Base-by-base conservation (phyloP, 441 rosid species). In the Pelargonium cotyledonis region DNA sequence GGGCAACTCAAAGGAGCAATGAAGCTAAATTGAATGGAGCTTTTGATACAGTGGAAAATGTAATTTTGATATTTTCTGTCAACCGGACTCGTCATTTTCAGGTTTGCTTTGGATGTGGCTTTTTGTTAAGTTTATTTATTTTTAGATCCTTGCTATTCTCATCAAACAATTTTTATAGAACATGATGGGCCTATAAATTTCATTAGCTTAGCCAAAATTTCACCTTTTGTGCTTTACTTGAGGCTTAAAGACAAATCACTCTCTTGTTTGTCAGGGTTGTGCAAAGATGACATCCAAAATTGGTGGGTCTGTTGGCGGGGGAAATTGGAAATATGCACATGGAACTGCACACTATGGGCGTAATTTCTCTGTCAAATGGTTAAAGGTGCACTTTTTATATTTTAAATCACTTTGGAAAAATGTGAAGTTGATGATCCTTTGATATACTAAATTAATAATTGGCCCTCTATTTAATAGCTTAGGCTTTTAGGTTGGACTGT, bases 1-100 rank as follows among this genome's bases (percentile, higher is more conserved):
- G 99, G 99, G 99, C 98, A 71, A 95, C 99, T 69, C 98, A 95
- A 82, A 84, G 97, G 76, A 95, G 96, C 96, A 92, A 95, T 76
- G 99, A 92, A 82, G 83, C 97, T 55, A 95, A 95, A 87, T 77
- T 95, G 69, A 95, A 95, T 53, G 99, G 92, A 85, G 98, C 99
- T 76, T 90, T 92, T 70, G 99, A 95, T 77, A 78, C 90, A 69
- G 88, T 86, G 69, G 97, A 88, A 78, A 92, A 95, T 79, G 98
- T 95, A 69, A 88, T 95, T 74, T 78, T 95, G 71, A 82, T 95
- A 67, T 95, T 95, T 76, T 95, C 97, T 16, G 98, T 95, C 74
- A 92, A 95, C 75, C 87, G 96, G 65, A 90, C 99, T 71, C 89
- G 94, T n/a, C 95, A 95, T 85, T 92, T 95, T 80, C 99, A 95